Conservation (phyloP, 345 rosid species). For the Citrus trifoliata region DNA sequence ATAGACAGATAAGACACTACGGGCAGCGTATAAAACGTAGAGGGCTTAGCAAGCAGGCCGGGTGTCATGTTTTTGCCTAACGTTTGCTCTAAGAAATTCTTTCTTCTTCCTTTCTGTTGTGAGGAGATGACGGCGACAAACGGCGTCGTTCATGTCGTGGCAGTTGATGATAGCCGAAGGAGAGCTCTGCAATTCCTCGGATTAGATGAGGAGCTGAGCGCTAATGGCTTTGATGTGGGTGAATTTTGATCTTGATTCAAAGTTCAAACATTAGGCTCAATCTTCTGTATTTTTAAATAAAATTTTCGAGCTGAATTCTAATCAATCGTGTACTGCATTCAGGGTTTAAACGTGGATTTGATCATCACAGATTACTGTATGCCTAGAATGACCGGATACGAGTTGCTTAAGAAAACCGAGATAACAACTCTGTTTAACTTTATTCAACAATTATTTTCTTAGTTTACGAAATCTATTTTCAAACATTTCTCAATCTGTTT, state of each 20-base stretch:
- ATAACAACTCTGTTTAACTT: slow-evolving; percentile 21
- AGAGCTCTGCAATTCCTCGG: slow-evolving; percentile 61
- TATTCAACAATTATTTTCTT: neutral
- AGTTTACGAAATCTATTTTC: neutral
- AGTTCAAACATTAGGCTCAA: neutral
- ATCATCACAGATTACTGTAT: slow-evolving; percentile 93
- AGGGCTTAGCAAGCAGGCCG: too few relatives aligned
- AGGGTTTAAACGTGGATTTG: slow-evolving; percentile 75
- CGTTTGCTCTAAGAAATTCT: too few relatives aligned
- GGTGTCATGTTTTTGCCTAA: too few relatives aligned
- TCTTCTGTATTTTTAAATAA: neutral
- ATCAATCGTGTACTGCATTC: slow-evolving; percentile 3
- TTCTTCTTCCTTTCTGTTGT: too few relatives aligned
- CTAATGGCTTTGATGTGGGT: slow-evolving; percentile 45
- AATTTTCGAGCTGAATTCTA: neutral
- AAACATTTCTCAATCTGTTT: neutral
- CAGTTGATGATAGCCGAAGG: slow-evolving; percentile 40
- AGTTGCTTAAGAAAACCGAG: slow-evolving; percentile 87
- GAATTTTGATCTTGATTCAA: neutral
- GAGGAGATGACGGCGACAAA: too few relatives aligned
- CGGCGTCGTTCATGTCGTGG: too few relatives aligned
- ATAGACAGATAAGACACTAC: too few relatives aligned
- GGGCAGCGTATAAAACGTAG: too few relatives aligned
- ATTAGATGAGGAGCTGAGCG: slow-evolving; percentile 50
- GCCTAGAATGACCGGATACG: slow-evolving; percentile 99